Evolutionary conservation across 192 early-diverging fungal genomes (phyloP), one percentile per base, ranked within the genome.

Genomic region (Coemansia sp.): DNA sequence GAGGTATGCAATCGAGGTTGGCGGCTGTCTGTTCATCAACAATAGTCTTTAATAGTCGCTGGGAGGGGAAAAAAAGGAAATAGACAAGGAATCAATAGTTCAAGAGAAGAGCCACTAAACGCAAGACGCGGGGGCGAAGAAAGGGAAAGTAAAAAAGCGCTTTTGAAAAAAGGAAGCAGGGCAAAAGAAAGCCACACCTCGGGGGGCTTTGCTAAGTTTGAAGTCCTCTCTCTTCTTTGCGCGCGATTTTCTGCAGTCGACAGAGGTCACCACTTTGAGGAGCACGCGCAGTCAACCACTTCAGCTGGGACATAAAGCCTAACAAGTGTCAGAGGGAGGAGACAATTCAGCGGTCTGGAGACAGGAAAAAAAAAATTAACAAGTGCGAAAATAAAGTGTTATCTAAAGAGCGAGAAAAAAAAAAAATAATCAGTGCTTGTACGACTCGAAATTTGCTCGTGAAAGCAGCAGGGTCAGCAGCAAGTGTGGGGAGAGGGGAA

Each of bases 1-100:
- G n/a, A 79, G 50, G 50, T 66, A 79, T 38, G 76, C 71, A 70
- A 79, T 79, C 16, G 76, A 79, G 20, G 76, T 64, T 27, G 57
- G 38, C 13, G 47, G 58, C 55, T 65, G 67, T 22, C 69, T 43
- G 57, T 27, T 66, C 57, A 47, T 57, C 20, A 50, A 41, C 5
- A 27, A 24, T 43, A 22, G 55, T 41, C 18, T 49, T 22, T 60
- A n/a, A 9, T 12, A 39, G 67, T 61, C 67, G 67, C 46, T 63
- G 69, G 18, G 36, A 5, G 63, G 40, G 63, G 3, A 43, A 49
- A 12, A 27, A 13, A 61, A 40, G 47, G 8, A 36, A 50, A 15
- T 55, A 29, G 3, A 34, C 5, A 33, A 33, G 31, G 31, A 15
- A 18, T 31, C 15, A 36, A 36, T 36, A 60, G 55, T 33, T 3